A percentile compares a stretch with the other conserved stretches of the same genome.
phyloP scores from a whole-genome alignment of 192 early-diverging fungal species.

The Backusella australiensis region DNA sequence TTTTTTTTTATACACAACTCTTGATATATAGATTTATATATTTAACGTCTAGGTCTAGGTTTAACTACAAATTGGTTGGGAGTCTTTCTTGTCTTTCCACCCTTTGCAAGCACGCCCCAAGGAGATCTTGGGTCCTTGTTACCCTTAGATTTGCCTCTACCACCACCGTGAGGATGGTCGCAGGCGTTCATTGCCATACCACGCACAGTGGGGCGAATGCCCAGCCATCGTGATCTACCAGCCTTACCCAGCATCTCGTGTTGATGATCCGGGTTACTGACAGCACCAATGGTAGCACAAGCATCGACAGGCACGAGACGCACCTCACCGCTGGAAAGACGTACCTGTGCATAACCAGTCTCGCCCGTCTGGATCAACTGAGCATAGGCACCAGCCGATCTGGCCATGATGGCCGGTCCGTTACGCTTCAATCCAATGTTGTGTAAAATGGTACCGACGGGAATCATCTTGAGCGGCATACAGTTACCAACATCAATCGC shows the following conservation, averaged over 20 bases:
- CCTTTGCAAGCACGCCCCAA: slow-evolving; percentile 93
- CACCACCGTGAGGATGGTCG: slow-evolving; percentile 99
- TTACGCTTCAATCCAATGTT: slow-evolving; percentile 77
- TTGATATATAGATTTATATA: neutral
- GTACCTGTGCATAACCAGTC: slow-evolving; percentile 80
- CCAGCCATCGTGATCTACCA: slow-evolving; percentile 76
- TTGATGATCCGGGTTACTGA: slow-evolving; percentile 90
- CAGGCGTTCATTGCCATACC: slow-evolving; percentile 94
- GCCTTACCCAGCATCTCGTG: slow-evolving; percentile 87
- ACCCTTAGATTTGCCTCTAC: slow-evolving; percentile 90
- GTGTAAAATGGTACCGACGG: slow-evolving; percentile 88
- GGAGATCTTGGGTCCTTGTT: slow-evolving; percentile 84
- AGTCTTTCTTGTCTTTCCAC: slow-evolving; percentile 77
- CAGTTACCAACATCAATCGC: slow-evolving; percentile 85
- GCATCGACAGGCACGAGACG: slow-evolving; percentile 80
- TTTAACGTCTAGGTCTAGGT: slow-evolving; percentile 56
- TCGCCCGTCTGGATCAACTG: slow-evolving; percentile 78
- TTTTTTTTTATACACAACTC: neutral
- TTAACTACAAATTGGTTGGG: slow-evolving; percentile 71
- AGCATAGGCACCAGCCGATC: slow-evolving; percentile 86
- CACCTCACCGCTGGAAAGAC: slow-evolving; percentile 84
- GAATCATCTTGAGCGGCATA: slow-evolving; percentile 85
- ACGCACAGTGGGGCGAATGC: slow-evolving; percentile 89
- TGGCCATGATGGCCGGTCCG: slow-evolving; percentile 73
- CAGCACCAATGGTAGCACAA: slow-evolving; percentile 86